Base-by-base conservation (phyloP, 2,329 filamentous ascomycete genomes). In the Botryosphaeria agaves region DNA sequence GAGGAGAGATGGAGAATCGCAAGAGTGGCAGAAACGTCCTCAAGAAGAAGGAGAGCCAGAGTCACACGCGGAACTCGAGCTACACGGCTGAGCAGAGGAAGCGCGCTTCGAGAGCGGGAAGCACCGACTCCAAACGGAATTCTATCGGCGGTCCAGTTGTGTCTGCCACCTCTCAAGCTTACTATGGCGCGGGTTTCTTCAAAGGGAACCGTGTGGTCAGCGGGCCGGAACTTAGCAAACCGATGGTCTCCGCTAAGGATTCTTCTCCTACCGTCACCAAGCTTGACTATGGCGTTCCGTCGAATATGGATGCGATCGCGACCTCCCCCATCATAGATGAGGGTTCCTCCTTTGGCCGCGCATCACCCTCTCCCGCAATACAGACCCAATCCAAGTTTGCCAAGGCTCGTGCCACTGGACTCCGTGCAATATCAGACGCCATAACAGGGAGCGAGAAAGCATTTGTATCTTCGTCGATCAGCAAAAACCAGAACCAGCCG, bases 371-470 rank as follows among this genome's bases (percentile, higher is more conserved):
- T 7, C 51, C 54, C 12, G 47, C 49, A 9, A 40, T 41, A 4
- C 38, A 40, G 40, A 41, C 32, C 44, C 27, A 47, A 45, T 24
- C 47, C 41, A 36, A 51, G 50, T 53, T 53, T 41, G 52, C 53
- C 38, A 52, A 51, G 32, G 53, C 34, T 36, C 65, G 64, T 34
- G 64, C 65, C 14, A 69, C 74, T 26, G 81, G 83, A n/a, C 64
- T 92, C 33, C 68, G 87, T 38, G 77, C 83, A 9, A 82, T 85
- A 32, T 94, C 87, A 3, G 87, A 94, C 47, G 62, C 67, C 14
- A 62, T 70, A 12, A 67, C 65, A 2, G 62, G 62, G 17, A 57
- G 46, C 26, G 66, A 70, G 35, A 71, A 65, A 47, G 54, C 59
- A n/a, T 38, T 48, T 14, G 53, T 57, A 14, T 55, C 47, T 17